Evolutionary conservation across 2,329 filamentous ascomycete genomes (phyloP).

Genomic region (Colletotrichum sp.): DNA sequence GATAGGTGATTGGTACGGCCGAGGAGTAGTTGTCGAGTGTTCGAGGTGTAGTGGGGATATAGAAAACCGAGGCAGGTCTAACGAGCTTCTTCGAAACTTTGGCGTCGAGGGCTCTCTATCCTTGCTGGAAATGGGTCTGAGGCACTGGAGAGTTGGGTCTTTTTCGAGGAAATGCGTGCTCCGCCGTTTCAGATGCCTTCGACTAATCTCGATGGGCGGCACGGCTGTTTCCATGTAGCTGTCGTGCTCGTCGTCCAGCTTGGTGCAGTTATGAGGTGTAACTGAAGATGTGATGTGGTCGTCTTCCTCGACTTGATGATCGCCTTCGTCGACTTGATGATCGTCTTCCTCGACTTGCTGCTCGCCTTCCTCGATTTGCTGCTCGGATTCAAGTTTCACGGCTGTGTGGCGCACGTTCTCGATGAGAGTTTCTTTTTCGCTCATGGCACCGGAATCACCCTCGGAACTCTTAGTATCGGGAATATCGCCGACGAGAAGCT

Average conservation of each 20-base stretch:
- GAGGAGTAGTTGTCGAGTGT: not conserved
- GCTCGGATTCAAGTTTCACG: not conserved
- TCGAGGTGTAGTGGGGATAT: accelerated
- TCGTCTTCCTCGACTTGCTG: not conserved
- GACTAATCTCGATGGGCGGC: accelerated
- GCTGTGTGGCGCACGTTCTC: not conserved
- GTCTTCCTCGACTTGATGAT: not conserved
- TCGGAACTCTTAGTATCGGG: not conserved
- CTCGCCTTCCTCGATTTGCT: not conserved
- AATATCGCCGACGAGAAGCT: not conserved
- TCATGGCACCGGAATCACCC: not conserved
- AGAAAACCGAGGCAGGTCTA: not conserved
- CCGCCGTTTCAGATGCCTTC: not conserved
- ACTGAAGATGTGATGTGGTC: not conserved
- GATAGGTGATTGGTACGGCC: not conserved
- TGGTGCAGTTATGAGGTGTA: not conserved
- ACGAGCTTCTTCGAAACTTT: not conserved
- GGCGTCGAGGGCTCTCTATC: not conserved
- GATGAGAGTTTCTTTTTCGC: not conserved
- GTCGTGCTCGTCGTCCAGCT: not conserved
- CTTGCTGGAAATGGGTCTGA: not conserved
- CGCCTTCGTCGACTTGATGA: not conserved
- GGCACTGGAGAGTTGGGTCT: accelerated
- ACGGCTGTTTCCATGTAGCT: not conserved
- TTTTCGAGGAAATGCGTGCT: accelerated